These are phyloP conservation scores for Penicillium arizonense DNA, from an alignment of 495 filamentous ascomycete genomes.

Conservation along the genomic window DNA sequence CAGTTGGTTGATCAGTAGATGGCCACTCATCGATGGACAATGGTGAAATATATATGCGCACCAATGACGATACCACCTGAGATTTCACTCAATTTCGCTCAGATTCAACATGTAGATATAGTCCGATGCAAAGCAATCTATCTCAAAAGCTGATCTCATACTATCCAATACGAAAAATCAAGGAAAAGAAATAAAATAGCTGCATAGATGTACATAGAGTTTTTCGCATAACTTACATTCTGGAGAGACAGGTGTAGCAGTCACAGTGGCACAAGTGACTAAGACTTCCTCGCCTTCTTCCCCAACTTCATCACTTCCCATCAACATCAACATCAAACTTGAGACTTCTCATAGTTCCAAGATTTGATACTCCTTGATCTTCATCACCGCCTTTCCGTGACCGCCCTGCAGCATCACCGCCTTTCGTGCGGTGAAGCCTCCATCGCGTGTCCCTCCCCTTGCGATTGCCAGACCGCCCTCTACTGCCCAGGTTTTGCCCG, in stretches of 20 bases:
- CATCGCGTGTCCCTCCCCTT: slow-evolving; percentile 26
- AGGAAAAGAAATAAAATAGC: not conserved
- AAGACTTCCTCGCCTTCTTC: slow-evolving; percentile 4
- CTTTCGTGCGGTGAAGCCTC: slow-evolving; percentile 47
- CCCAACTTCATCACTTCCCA: slow-evolving; percentile 1
- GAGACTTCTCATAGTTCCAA: not conserved
- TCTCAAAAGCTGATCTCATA: not conserved
- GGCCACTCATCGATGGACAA: too few species aligned
- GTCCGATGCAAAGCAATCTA: not conserved
- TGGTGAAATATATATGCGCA: too few species aligned
- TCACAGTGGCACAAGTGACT: slow-evolving; percentile 13
- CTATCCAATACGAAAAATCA: not conserved
- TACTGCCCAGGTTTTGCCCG: slow-evolving; percentile 42
- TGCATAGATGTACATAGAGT: slow-evolving; percentile 1
- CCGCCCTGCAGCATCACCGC: slow-evolving; percentile 40
- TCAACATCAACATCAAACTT: slow-evolving; percentile 1
- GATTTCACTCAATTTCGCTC: too few species aligned
- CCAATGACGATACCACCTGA: too few species aligned
- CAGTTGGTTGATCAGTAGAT: too few species aligned
- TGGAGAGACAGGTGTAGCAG: slow-evolving; percentile 2
- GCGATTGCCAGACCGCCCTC: slow-evolving; percentile 40
- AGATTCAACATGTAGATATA: too few species aligned
- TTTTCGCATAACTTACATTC: slow-evolving; percentile 1
- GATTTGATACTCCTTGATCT: not conserved
- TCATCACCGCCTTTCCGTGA: slow-evolving; percentile 24